phyloP scores from a whole-genome alignment of 306 rosid species.

The Corylus heterophylla region DNA sequence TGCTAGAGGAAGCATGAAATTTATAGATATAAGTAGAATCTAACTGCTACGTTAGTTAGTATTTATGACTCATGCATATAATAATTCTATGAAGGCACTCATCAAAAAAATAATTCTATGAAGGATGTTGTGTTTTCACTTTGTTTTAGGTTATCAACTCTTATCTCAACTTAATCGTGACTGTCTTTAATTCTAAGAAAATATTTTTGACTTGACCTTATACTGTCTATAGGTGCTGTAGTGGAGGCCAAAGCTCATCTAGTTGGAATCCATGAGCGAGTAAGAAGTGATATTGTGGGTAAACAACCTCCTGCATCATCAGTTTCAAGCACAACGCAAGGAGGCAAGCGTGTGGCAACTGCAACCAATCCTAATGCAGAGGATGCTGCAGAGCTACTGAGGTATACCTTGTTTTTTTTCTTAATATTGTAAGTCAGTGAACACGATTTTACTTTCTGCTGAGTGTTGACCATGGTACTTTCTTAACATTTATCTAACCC shows the following conservation, averaged over 20 bases:
- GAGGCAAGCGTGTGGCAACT: conserved; percentile 59
- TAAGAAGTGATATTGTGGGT: conserved; percentile 79
- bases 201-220: not conserved
- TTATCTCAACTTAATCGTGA: not conserved
- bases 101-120: not conserved
- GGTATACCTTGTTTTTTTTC: conserved; percentile 38
- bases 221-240: conserved; percentile 57
- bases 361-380: conserved; percentile 93
- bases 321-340: conserved; percentile 39
- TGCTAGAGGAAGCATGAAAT: conserved; percentile 7
- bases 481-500: not conserved
- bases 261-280: conserved; percentile 95
- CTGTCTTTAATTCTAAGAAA: conserved; percentile 7
- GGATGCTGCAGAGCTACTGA: conserved; percentile 90
- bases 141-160: conserved; percentile 6
- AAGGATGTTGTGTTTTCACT: conserved; percentile 3
- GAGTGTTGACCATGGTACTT: not conserved
- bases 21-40: not conserved
- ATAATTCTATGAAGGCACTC: no score
- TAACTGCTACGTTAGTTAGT: not conserved
- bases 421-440: not conserved
- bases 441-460: not conserved
- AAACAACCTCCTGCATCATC: conserved; percentile 59
- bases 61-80: not conserved
- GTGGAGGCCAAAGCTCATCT: conserved; percentile 84